Evolutionary conservation across 371 early-diverging fungal species (phyloP), one percentile per base, ranked within the genome.

Genomic region (Dichotomocladium elegans): DNA sequence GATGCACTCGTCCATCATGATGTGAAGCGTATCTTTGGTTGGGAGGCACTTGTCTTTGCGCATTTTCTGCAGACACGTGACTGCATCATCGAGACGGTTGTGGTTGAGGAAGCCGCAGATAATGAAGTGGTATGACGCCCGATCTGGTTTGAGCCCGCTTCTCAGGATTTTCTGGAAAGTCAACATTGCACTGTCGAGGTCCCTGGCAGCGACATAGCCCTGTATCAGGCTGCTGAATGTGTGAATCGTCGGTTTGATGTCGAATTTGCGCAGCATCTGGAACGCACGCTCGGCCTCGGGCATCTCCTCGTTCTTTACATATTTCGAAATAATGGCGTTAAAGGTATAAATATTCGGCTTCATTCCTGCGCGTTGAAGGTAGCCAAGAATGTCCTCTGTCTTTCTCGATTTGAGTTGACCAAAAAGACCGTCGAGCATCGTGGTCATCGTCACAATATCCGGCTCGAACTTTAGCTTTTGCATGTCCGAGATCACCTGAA

Each of bases 181-280:
- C n/a, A 47, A 51, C 61, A 73, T 67, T 3, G 68, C 64, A 45
- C 68, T 70, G 12, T 41, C 41, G 0, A 77, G 49, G 33, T 77
- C 41, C 41, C 47, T 51, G 6, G 54, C 33, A 11, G 61, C 58
- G 4, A 57, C 64, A 49, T 70, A 69, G 1, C 77, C 77, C 55
- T 77, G 77, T 3, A 77, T 55, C 8, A 77, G 48, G 31, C 69
- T 73, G n/a, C 74, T 77, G 25, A 58, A 73, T 0, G 73, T 72
- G 34, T 73, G 73, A 4, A 77, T 56, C 3, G 73, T 73, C 1
- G 77, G 77, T 33, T 54, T 41, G 12, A 58, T 43, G 4, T 55
- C 24, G 37, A 53, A 53, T 2, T 53, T 42, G 25, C 48, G 47
- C 25, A 60, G 31, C 49, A 68, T 55, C 3, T 47, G 31, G 11